Conservation (phyloP, 176 grass and related monocot species). For the Avena insularis region DNA sequence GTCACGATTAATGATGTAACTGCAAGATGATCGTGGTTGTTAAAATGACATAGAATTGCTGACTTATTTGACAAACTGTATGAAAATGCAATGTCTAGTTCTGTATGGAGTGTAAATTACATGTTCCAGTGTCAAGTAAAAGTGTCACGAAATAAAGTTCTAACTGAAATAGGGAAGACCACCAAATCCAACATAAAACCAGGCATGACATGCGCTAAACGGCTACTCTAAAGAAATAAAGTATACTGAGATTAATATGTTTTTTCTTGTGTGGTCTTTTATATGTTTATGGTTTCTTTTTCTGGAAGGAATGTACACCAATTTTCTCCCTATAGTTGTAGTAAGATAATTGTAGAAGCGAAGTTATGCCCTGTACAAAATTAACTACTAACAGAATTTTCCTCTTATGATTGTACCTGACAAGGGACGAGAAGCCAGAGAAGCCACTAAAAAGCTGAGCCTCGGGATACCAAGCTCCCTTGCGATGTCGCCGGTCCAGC, state of each 20-base stretch:
- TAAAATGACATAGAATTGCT: not conserved
- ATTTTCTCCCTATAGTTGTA: conserved; percentile 3
- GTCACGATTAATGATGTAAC: not conserved
- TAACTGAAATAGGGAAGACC: too few relatives aligned
- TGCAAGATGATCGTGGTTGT: not conserved
- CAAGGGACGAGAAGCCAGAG: conserved; percentile 51
- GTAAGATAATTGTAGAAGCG: not conserved
- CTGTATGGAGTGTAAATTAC: not conserved
- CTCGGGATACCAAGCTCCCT: conserved; percentile 64
- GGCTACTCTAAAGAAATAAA: not conserved
- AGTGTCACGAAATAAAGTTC: too few relatives aligned
- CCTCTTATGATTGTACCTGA: conserved; percentile 24
- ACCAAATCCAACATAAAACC: too few relatives aligned
- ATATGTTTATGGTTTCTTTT: not conserved
- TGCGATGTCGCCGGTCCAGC: conserved; percentile 63
- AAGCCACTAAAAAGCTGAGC: conserved; percentile 63
- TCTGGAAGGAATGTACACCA: not conserved
- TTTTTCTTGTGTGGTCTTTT: not conserved
- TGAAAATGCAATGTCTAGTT: not conserved
- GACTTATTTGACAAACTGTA: not conserved
- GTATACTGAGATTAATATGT: not conserved
- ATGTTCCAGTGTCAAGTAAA: not conserved
- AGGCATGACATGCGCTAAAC: too few relatives aligned
- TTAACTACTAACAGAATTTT: not conserved
- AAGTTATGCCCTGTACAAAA: not conserved